Percentiles rank a stretch among this genome's conserved stretches.
These are phyloP conservation scores for Larix sibirica DNA, from an alignment of 83 land plant genomes.

Conservation along the genomic window DNA sequence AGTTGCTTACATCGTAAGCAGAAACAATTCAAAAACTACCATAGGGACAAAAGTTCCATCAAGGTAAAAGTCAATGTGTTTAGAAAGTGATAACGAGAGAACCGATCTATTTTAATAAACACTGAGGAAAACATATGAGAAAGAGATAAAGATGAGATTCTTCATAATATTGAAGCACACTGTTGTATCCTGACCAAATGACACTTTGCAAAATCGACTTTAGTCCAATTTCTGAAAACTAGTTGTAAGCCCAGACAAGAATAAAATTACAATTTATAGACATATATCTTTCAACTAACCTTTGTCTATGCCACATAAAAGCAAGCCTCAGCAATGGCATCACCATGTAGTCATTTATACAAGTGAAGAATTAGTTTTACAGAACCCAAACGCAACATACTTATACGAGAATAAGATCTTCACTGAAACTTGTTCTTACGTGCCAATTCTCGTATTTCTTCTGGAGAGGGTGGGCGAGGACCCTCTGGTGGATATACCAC, in stretches of 20 bases:
- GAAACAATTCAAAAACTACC: too few species aligned
- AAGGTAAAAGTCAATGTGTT: too few species aligned
- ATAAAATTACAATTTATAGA: neutral
- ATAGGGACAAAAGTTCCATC: too few species aligned
- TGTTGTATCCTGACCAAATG: too few species aligned
- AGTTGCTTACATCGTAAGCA: too few species aligned
- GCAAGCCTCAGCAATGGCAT: neutral
- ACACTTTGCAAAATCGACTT: too few species aligned
- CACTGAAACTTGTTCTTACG: constrained; percentile 40
- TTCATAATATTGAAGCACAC: too few species aligned
- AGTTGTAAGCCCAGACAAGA: neutral
- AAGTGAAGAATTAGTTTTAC: neutral
- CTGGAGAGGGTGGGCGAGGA: constrained; percentile 79
- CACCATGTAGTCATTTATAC: neutral
- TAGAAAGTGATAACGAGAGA: too few species aligned
- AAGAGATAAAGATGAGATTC: too few species aligned
- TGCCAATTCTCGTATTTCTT: constrained; percentile 79
- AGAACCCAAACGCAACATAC: neutral
- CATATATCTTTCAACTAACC: too few species aligned
- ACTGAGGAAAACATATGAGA: too few species aligned
- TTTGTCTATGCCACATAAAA: neutral
- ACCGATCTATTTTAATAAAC: too few species aligned
- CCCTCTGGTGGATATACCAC: constrained; percentile 91
- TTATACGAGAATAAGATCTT: neutral
- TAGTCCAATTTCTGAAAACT: neutral